Base-by-base conservation (phyloP, 2,329 filamentous ascomycete species). In the Alternaria sp. region DNA sequence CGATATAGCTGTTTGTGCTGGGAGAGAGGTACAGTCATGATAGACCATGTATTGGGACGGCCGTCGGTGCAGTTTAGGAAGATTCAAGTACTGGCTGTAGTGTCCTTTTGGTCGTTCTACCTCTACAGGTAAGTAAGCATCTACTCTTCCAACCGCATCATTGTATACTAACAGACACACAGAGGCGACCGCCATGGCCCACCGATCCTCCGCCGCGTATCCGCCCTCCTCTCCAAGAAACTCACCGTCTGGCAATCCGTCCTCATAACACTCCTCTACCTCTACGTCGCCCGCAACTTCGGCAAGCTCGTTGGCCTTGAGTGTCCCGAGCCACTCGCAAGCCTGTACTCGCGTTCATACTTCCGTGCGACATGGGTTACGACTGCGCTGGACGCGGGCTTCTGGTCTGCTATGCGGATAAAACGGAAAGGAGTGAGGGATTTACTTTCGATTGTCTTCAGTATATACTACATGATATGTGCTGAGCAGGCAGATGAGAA, bases 361-460 rank as follows among this genome's bases (percentile, higher is more conserved):
- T 99, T 97, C 79, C 90, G 96, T 52, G 96, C 96, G 59, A 99
- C 96, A 77, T 99, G 96, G 96, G 88, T 98, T 15, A 90, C 96
- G 57, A 99, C 96, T 0, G 96, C 93, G 0, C 82, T 99, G 64
- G 96, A 99, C 74, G 96, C 96, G 6, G 96, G 96, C 2, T 99
- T 97, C 80, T 99, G 96, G 96, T 97, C 93, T 0, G 96, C 96
- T 32, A 99, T 99, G 96, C 91, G 89, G 73, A 94, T 99, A 67
- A 88, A 88, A 60, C 85, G 85, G 51, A 93, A 91, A 73, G 94
- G 92, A 88, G 71, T 97, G 45, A 87, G 93, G 43, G 94, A 98
- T 77, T 77, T 97, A 13, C 88, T 91, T 10, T 93, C 93, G 76
- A 85, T 98, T 19, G 83, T 93, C 50, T 98, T 97, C 80, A 92